Conservation (phyloP, 2,329 filamentous ascomycete species). For the Cercospora sp. region DNA sequence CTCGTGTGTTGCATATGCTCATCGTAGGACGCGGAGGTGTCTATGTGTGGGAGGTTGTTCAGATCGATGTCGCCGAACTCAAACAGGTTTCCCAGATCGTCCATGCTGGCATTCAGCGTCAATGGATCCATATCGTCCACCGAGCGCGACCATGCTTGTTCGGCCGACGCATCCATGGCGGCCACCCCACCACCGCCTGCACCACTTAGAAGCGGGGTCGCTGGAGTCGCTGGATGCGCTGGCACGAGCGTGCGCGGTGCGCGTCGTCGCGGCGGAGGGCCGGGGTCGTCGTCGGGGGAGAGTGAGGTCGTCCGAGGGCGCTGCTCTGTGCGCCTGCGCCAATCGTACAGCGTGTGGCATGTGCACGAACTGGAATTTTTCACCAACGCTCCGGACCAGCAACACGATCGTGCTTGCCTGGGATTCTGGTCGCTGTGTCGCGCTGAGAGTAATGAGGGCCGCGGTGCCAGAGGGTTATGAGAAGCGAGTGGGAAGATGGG, state of each 20-base stretch:
- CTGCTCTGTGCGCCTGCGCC: not conserved
- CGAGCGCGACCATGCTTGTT: constrained; percentile 42
- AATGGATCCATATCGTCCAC: constrained; percentile 42
- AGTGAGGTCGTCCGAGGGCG: too few relatives aligned
- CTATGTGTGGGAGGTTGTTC: constrained; percentile 30
- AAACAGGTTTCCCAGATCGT: constrained; percentile 48
- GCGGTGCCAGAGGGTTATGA: not conserved
- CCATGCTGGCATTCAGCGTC: constrained; percentile 35
- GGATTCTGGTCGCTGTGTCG: not conserved
- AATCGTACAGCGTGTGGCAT: not conserved
- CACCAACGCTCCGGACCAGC: not conserved
- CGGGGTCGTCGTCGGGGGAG: not conserved
- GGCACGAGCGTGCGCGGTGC: not conserved
- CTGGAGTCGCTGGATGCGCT: not conserved
- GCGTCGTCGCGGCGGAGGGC: not conserved
- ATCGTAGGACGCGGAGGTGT: constrained; percentile 26
- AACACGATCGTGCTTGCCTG: not conserved
- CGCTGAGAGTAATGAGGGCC: too few relatives aligned
- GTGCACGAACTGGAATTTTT: not conserved
- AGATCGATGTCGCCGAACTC: constrained; percentile 43
- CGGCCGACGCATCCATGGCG: constrained; percentile 32
- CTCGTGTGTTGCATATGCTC: constrained; percentile 29
- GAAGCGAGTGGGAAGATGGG: not conserved
- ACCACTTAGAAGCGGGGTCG: not conserved
- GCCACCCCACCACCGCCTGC: not conserved